Percentiles rank a stretch among this genome's conserved stretches.
Evolutionary conservation across 148 eudicot genomes (phyloP).

Genomic region (Rhododendron williamsianum): DNA sequence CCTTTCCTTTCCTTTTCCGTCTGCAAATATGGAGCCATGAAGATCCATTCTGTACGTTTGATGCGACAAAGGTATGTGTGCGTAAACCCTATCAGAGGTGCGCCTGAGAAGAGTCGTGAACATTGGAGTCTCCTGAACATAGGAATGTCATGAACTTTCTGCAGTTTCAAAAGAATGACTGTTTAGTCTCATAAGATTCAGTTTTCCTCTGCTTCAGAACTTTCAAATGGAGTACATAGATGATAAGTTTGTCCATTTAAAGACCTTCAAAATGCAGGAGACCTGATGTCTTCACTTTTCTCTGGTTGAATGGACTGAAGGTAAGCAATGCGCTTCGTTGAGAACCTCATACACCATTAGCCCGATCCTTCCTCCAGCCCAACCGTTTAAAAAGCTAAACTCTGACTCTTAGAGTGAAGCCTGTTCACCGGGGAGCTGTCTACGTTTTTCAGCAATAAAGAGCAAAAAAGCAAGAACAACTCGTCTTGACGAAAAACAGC

Average conservation of each 20-base stretch:
- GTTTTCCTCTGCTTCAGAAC: constrained; percentile 9
- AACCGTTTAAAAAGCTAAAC: constrained; percentile 37
- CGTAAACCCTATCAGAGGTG: no score
- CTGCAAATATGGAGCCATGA: no score
- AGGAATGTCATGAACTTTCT: constrained; percentile 7
- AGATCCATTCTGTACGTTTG: no score
- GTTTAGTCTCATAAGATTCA: constrained; percentile 1
- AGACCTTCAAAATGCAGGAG: no score
- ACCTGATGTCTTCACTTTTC: no score
- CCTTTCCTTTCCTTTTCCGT: no score
- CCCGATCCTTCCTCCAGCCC: constrained; percentile 78
- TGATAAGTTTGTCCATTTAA: no score
- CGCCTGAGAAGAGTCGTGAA: background rate
- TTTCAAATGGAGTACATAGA: background rate
- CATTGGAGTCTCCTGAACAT: constrained; percentile 12
- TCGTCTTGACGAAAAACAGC: background rate
- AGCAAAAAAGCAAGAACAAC: background rate
- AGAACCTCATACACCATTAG: constrained; percentile 70
- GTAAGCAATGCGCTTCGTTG: constrained; percentile 9
- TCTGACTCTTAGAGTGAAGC: background rate
- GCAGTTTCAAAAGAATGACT: constrained; percentile 1
- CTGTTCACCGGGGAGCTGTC: background rate
- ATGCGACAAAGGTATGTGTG: no score
- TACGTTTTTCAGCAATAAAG: background rate
- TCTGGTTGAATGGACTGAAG: no score